These are phyloP conservation scores for Paulownia fortunei DNA, from an alignment of 257 asterid genomes.

Conservation along the genomic window DNA sequence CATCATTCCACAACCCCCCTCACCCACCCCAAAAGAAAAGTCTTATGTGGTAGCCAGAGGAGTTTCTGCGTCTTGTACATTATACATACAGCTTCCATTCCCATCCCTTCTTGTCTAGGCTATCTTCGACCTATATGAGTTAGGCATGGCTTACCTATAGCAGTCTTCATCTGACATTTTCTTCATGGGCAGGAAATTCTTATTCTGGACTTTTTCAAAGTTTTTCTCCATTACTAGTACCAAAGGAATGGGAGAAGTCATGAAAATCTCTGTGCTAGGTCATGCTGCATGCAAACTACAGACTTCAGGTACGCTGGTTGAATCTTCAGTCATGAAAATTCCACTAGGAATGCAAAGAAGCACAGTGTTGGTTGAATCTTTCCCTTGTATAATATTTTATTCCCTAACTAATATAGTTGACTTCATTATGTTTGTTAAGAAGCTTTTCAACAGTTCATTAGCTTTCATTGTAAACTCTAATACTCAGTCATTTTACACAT, in stretches of 20 bases:
- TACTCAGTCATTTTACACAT: neutral
- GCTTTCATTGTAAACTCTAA: neutral
- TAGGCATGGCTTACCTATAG: neutral
- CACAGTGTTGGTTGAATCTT: neutral
- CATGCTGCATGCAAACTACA: neutral
- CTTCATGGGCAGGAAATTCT: slow-evolving; percentile 40
- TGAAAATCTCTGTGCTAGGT: slow-evolving; percentile 6
- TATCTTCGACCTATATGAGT: neutral
- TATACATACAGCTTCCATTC: neutral
- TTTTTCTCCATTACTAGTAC: slow-evolving; percentile 47
- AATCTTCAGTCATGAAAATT: neutral
- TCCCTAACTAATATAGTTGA: neutral
- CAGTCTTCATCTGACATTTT: slow-evolving; percentile 7
- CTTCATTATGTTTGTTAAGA: neutral
- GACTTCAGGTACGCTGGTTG: neutral
- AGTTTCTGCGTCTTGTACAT: neutral
- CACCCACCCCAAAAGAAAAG: neutral
- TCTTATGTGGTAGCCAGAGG: neutral
- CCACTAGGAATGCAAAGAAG: neutral
- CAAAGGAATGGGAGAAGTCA: slow-evolving; percentile 49
- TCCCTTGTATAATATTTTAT: neutral
- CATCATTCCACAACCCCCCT: neutral
- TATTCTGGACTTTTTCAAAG: slow-evolving; percentile 46
- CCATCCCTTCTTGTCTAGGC: neutral
- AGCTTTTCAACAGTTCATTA: neutral